Base-by-base conservation (phyloP, 345 rosid genomes). In the Murraya paniculata region DNA sequence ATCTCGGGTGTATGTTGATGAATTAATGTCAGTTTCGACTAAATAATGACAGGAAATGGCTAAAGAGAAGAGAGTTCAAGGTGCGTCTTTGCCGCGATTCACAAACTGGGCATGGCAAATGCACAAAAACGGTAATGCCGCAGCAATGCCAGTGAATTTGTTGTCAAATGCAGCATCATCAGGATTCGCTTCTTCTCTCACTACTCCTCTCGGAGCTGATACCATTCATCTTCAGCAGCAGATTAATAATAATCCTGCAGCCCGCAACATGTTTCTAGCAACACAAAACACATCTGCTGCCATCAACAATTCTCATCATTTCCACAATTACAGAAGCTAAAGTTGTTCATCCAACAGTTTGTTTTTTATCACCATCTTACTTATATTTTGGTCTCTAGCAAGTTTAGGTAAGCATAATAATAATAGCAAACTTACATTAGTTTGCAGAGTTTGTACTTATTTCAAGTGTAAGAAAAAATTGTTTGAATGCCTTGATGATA, bases 111-210 rank as follows among this genome's bases (percentile, higher is more conserved):
- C 80, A 78, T 87, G 86, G 89, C 77, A 83, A 77, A 68, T 81
- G 33, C 83, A 39, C 9, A 39, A 78, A 10, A 82, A 79, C 41
- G 81, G 80, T 60, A 82, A 82, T 48, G 80, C 61, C 59, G 24
- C 82, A 3, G 31, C 79, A 75, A 72, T 69, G 30, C 83, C 91
- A 35, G 82, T 89, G 50, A 45, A 2, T 45, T 11, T 45, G 81
- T 86, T 89, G 77, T 76, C 90, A 56, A 64, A 78, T 76, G 99
- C 98, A 95, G 98, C 98, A 94, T 95, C 99, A 95, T 95, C 99
- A 91, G 98, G 99, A 95, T 95, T 95, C 97, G 80, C 90, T 53
- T 81, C 90, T 45, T 79, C 91, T 73, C 85, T 91, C 71, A 75
- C 35, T 77, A 71, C 86, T 53, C 1, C 56, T 50, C 2, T 22